Base-by-base conservation (phyloP, 225 moss, liverwort and hornwort species). In the Polytrichum formosum region DNA sequence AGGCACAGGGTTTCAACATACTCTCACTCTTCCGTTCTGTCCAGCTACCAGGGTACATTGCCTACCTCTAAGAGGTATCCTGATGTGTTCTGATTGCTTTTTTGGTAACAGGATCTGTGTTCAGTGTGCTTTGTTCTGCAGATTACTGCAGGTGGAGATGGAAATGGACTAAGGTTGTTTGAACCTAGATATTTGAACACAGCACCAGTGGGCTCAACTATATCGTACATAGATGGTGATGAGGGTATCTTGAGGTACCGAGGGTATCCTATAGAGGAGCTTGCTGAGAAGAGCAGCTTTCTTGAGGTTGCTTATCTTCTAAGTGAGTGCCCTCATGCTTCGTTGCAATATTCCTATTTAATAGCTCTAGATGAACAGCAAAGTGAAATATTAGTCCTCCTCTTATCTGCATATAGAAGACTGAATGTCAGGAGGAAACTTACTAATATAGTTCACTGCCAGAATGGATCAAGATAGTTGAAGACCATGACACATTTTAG, bases 181-280 rank as follows among this genome's bases (percentile, higher is more conserved):
- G 96, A 97, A 80, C 96, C 94, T 17, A 94, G 94, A 22, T 97
- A 94, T 80, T 76, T 97, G 66, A 97, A 97, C 53, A 97, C 96
- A 60, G 94, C 96, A 64, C 87, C 94, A 18, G 94, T 97, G 22
- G 88, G 91, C 29, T 97, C 96, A 65, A 80, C 88, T 5, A 92
- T 94, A 62, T 97, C 92, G 20, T 97, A 84, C 74, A 97, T 97
- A 63, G 96, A 97, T 82, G 96, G 96, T 4, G 94, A 94, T 69
- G 82, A 88, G 85, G 96, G 96, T 37, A 94, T 97, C 56, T 74
- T 97, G 83, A 87, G 96, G 54, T 97, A 97, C 73, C 85, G 94
- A 78, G 96, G 96, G 8, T 97, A 92, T 72, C 91, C 94, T 0
- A 97, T 97, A 61, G 94, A 97, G 82, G 91, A 97, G 70, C 92